Percentiles rank a stretch among this genome's conserved stretches.
Conservation (phyloP, 2,329 filamentous ascomycete species). For the Aurifilum marmelostoma region DNA sequence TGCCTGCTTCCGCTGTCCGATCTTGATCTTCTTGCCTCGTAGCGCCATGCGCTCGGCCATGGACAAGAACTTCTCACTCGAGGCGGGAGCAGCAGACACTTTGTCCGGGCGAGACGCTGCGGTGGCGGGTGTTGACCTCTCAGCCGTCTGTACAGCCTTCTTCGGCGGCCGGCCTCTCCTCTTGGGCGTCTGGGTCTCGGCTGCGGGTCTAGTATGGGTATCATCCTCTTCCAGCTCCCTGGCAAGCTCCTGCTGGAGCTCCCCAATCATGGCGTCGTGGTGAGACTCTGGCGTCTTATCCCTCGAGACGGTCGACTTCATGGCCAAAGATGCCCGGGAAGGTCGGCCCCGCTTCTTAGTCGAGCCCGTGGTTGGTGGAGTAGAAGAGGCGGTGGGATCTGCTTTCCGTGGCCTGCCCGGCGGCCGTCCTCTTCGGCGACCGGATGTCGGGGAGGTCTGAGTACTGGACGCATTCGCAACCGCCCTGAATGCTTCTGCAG, state of each 20-base stretch:
- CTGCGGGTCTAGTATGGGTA: neutral
- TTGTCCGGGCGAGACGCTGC: conserved; percentile 6
- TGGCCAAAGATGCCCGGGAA: conserved; percentile 30
- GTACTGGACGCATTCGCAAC: conserved; percentile 30
- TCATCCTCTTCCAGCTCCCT: conserved; percentile 36
- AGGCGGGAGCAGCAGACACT: conserved; percentile 17
- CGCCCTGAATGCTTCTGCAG: conserved; percentile 39
- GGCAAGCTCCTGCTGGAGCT: conserved; percentile 42
- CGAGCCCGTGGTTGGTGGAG: conserved; percentile 25
- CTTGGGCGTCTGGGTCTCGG: conserved; percentile 24
- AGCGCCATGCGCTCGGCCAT: conserved; percentile 62
- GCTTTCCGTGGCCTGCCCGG: conserved; percentile 36
- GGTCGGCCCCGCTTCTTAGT: conserved; percentile 29
- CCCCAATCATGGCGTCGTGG: conserved; percentile 35
- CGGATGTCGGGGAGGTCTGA: conserved; percentile 1
- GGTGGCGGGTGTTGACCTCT: neutral
- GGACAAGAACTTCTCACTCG: conserved; percentile 49
- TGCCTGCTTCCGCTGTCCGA: conserved; percentile 43
- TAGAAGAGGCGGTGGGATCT: conserved; percentile 23
- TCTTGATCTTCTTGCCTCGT: conserved; percentile 57
- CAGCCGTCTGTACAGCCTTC: conserved; percentile 24
- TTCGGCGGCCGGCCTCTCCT: conserved; percentile 43
- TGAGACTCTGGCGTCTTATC: conserved; percentile 27
- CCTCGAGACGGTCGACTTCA: conserved; percentile 5
- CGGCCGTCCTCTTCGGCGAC: conserved; percentile 29